Evolutionary conservation across 2,329 filamentous ascomycete genomes (phyloP).

Genomic region (Hymenoscyphus linearis): DNA sequence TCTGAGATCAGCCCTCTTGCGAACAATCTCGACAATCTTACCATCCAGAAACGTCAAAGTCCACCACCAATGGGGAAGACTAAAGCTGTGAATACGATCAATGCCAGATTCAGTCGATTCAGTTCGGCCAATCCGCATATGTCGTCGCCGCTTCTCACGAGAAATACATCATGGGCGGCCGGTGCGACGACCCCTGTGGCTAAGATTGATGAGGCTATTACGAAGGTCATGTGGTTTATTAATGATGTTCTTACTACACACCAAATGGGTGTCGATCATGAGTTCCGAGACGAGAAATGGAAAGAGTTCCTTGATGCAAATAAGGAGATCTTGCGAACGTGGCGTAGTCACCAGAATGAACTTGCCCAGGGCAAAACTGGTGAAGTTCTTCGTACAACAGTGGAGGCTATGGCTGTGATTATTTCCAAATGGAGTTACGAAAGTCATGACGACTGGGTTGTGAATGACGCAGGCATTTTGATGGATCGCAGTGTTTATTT

Average conservation of each 20-base stretch:
- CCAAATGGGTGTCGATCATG: background rate
- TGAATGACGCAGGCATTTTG: conserved; percentile 2
- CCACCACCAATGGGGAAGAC: background rate
- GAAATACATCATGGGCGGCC: conserved; percentile 4
- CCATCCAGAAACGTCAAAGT: background rate
- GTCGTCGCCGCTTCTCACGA: background rate
- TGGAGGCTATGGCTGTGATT: conserved; percentile 9
- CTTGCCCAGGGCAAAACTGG: background rate
- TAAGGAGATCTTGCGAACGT: conserved; percentile 11
- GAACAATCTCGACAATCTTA: background rate
- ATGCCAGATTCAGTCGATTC: background rate
- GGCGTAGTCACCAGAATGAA: conserved; percentile 2
- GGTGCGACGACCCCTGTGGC: background rate
- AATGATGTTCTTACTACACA: background rate
- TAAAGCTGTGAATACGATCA: background rate
- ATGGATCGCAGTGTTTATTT: background rate
- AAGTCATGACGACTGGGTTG: background rate
- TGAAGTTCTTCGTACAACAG: conserved; percentile 1
- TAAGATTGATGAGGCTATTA: conserved; percentile 3
- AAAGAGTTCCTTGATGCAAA: conserved; percentile 9
- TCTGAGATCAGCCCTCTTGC: background rate
- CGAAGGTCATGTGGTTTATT: background rate
- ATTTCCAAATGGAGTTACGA: conserved; percentile 1
- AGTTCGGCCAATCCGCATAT: background rate
- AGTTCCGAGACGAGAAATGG: background rate